Conservation (phyloP, 257 asterid genomes). For the Leonotis leonurus region DNA sequence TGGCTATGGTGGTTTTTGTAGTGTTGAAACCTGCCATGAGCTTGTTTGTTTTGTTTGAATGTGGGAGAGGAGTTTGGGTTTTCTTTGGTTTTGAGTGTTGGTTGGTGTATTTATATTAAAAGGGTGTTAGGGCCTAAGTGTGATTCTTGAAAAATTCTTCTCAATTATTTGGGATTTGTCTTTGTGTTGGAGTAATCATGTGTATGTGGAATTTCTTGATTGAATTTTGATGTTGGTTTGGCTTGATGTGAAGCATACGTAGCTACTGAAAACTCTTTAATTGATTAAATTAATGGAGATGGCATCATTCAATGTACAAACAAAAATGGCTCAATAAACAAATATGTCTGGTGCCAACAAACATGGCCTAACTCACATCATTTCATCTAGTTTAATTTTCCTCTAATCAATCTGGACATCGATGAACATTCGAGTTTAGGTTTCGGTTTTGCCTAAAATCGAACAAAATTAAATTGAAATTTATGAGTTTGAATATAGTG, state of each 20-base stretch:
- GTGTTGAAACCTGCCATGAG: constrained; percentile 48
- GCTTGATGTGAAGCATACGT: constrained; percentile 36
- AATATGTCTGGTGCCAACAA: constrained; percentile 17
- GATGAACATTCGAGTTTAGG: too few relatives aligned
- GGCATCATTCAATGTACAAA: constrained; percentile 12
- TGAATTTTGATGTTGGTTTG: constrained; percentile 23
- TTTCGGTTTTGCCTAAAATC: too few relatives aligned
- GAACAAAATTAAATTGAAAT: too few relatives aligned
- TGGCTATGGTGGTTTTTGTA: constrained; percentile 22
- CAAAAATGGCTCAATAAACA: constrained; percentile 5
- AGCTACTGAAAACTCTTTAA: constrained; percentile 26
- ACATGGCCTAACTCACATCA: constrained; percentile 15
- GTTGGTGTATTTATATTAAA: constrained; percentile 33
- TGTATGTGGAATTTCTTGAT: neutral
- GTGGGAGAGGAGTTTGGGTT: neutral
- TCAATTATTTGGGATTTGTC: constrained; percentile 38
- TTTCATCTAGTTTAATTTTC: neutral
- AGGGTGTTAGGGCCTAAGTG: constrained; percentile 11
- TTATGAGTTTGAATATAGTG: too few relatives aligned
- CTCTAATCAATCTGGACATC: neutral
- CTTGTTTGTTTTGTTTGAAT: neutral
- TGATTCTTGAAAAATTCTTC: constrained; percentile 27
- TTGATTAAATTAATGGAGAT: constrained; percentile 8
- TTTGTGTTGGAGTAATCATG: constrained; percentile 5
- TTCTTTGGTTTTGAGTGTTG: constrained; percentile 3